Evolutionary conservation across 352 stramenopile species (phyloP).

Genomic region (Globisporangium carolinianum): DNA sequence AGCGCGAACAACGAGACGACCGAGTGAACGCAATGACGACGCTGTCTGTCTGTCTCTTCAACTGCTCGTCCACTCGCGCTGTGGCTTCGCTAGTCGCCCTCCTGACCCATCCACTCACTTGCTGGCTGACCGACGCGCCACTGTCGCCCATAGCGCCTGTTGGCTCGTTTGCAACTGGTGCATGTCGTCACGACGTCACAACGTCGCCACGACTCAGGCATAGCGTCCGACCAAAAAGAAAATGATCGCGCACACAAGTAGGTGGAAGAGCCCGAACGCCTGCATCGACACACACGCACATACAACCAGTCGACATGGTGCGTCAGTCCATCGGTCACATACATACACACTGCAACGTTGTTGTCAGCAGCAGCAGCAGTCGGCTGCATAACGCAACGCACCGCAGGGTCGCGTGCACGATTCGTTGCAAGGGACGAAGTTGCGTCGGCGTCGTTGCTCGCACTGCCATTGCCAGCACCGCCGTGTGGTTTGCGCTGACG

Average conservation of each 20-base stretch:
- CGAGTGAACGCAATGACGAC: too few species aligned
- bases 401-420: slow-evolving; percentile 40
- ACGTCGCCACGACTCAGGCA: slow-evolving; percentile 29
- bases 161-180: too few species aligned
- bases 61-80: too few species aligned
- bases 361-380: too few species aligned
- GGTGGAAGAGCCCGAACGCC: slow-evolving; percentile 74
- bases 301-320: not conserved
- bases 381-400: slow-evolving; percentile 16
- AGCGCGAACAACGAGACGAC: too few species aligned
- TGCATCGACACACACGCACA: slow-evolving; percentile 14
- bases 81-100: too few species aligned
- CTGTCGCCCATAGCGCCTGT: too few species aligned
- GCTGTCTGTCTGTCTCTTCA: too few species aligned
- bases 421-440: slow-evolving; percentile 21
- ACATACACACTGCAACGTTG: not conserved
- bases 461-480: slow-evolving; percentile 7
- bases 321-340: not conserved
- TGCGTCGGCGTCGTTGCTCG: slow-evolving; percentile 21
- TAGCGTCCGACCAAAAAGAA: slow-evolving; percentile 88
- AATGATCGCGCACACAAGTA: slow-evolving; percentile 82
- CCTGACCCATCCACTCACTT: too few species aligned
- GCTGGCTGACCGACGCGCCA: too few species aligned
- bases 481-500: slow-evolving; percentile 60
- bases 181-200: too few species aligned